A percentile compares a stretch with the other conserved stretches of the same genome.
Conservation (phyloP, 2,329 filamentous ascomycete genomes). For the Raffaelea albimanens region DNA sequence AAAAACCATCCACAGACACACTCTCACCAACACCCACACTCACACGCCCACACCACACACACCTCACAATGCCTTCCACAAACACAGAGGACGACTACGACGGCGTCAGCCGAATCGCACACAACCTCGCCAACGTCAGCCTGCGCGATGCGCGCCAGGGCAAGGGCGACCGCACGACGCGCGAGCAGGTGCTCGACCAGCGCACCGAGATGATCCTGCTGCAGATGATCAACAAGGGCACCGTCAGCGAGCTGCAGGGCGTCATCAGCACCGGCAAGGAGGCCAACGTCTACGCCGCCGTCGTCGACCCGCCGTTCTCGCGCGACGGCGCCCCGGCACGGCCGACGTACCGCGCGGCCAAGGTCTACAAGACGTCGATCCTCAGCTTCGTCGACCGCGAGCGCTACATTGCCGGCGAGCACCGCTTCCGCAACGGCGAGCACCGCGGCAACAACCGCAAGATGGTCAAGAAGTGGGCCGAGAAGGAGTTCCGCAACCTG, state of each 20-base stretch:
- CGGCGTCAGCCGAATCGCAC: conserved; percentile 3
- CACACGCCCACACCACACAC: background rate
- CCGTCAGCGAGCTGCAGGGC: conserved; percentile 86
- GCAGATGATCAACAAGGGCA: conserved; percentile 88
- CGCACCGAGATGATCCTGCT: conserved; percentile 90
- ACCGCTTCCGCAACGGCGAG: conserved; percentile 80
- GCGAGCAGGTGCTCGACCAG: conserved; percentile 88
- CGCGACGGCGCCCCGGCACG: background rate
- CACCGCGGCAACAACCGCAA: conserved; percentile 92
- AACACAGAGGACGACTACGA: conserved; percentile 6
- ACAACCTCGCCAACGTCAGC: conserved; percentile 8
- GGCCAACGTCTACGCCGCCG: conserved; percentile 92
- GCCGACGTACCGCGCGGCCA: conserved; percentile 72
- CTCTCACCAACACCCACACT: too few relatives aligned
- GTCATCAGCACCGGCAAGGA: conserved; percentile 96
- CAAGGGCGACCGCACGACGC: conserved; percentile 87
- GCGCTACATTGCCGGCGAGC: conserved; percentile 90
- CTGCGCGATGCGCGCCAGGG: conserved; percentile 32
- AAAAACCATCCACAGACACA: too few relatives aligned
- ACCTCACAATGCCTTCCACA: conserved; percentile 4
- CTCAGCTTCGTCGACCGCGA: conserved; percentile 96
- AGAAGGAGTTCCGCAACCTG: conserved; percentile 95
- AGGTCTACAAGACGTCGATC: conserved; percentile 98
- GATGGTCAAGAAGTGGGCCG: conserved; percentile 98
- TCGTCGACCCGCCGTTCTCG: conserved; percentile 50